phyloP scores from a whole-genome alignment of 345 rosid genomes.

The Lagerstroemia speciosa region DNA sequence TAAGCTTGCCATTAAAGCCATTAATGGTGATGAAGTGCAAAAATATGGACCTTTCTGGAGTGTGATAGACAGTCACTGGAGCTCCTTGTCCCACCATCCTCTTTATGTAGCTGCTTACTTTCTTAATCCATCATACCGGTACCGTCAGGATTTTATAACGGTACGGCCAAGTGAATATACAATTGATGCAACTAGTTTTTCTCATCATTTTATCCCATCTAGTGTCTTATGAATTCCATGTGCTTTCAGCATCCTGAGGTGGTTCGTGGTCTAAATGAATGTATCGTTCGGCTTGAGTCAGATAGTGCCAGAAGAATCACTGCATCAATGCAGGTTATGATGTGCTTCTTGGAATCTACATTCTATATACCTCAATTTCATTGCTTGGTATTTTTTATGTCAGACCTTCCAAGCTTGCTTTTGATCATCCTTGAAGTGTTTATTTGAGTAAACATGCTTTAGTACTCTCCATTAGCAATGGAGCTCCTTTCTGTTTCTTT shows the following conservation, averaged over 20 bases:
- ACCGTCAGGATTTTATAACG: constrained; percentile 60
- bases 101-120: constrained; percentile 84
- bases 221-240: constrained; percentile 13
- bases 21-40: constrained; percentile 50
- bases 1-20: constrained; percentile 49
- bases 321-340: constrained; percentile 78
- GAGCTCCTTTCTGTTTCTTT: background rate
- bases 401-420: background rate
- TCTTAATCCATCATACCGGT: constrained; percentile 79
- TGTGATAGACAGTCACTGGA: constrained; percentile 68
- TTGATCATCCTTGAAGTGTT: background rate
- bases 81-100: constrained; percentile 70
- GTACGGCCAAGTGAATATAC: constrained; percentile 29
- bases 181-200: background rate
- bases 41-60: constrained; percentile 76
- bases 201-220: background rate
- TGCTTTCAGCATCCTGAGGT: constrained; percentile 63
- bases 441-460: background rate
- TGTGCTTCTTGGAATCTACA: background rate
- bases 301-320: constrained; percentile 61
- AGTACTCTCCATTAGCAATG: background rate
- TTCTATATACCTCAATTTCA: background rate
- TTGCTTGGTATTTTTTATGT: background rate
- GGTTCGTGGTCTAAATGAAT: constrained; percentile 76
- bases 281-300: constrained; percentile 75